phyloP scores from a whole-genome alignment of 2,329 filamentous ascomycete species.

The Xylariaceae sp. region DNA sequence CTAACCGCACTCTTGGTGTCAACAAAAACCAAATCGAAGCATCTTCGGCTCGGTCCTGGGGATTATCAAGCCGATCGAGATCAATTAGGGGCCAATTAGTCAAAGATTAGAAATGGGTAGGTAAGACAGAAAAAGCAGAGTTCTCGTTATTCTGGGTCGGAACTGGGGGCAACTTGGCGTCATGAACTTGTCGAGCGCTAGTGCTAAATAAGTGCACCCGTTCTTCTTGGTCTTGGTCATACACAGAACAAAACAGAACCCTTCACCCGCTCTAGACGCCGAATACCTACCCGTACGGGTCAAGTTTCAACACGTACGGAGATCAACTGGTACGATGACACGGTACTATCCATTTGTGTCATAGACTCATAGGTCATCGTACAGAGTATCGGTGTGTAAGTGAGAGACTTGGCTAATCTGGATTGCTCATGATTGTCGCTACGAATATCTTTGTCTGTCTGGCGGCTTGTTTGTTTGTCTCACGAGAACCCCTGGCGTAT shows the following conservation, averaged over 20 bases:
- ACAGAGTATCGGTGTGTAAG: not conserved
- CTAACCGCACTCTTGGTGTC: not conserved
- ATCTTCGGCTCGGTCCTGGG: not conserved
- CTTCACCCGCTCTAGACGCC: not conserved
- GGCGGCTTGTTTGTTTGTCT: not conserved
- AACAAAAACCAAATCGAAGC: not conserved
- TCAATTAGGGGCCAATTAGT: not conserved
- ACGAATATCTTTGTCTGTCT: not conserved
- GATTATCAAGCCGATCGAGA: not conserved
- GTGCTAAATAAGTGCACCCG: not conserved
- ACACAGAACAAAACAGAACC: not conserved
- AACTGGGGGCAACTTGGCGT: not conserved
- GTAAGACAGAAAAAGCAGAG: too few species aligned
- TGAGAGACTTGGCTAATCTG: not conserved
- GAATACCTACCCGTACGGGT: not conserved
- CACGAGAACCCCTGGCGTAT: not conserved
- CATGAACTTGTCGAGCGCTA: not conserved
- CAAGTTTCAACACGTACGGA: not conserved
- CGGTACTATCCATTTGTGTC: too few species aligned
- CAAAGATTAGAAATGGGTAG: not conserved
- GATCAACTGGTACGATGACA: not conserved
- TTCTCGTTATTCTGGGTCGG: too few species aligned
- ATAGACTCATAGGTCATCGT: not conserved
- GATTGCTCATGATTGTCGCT: not conserved
- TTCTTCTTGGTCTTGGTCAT: not conserved